Evolutionary conservation across 345 rosid genomes (phyloP).

Genomic region (Heritiera fomes): DNA sequence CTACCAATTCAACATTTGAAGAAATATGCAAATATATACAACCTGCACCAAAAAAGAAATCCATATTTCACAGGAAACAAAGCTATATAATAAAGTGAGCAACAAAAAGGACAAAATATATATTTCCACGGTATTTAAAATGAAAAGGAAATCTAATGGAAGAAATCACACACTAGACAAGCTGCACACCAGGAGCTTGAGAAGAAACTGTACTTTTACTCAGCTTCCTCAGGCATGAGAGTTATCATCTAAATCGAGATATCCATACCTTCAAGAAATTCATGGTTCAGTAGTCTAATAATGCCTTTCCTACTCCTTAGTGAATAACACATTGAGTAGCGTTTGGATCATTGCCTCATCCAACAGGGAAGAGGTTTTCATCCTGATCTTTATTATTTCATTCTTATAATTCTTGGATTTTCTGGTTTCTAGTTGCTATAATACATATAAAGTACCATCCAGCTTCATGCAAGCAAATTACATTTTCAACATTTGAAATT

Average conservation of each 20-base stretch:
- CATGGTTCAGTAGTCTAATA: not conserved
- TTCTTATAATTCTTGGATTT: not conserved
- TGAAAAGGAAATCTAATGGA: not conserved
- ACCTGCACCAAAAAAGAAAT: not conserved
- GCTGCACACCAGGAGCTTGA: not conserved
- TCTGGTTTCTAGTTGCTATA: not conserved
- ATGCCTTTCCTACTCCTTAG: not conserved
- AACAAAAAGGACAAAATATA: not conserved
- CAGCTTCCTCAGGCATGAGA: not conserved
- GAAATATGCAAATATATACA: constrained; percentile 3
- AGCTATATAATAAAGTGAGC: not conserved
- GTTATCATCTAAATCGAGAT: not conserved
- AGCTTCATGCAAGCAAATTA: not conserved
- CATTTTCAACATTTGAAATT: not conserved
- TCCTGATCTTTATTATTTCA: not conserved
- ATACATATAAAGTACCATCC: not conserved
- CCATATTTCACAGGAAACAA: not conserved
- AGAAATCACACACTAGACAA: not conserved
- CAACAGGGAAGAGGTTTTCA: not conserved
- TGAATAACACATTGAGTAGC: not conserved
- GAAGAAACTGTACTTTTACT: not conserved
- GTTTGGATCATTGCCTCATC: not conserved
- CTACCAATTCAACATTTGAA: too few species aligned
- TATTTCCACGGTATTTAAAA: not conserved
- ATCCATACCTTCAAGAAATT: not conserved